Evolutionary conservation across 495 filamentous ascomycete species (phyloP), one percentile per base, ranked within the genome.

Genomic region (Penicillium ucsense): DNA sequence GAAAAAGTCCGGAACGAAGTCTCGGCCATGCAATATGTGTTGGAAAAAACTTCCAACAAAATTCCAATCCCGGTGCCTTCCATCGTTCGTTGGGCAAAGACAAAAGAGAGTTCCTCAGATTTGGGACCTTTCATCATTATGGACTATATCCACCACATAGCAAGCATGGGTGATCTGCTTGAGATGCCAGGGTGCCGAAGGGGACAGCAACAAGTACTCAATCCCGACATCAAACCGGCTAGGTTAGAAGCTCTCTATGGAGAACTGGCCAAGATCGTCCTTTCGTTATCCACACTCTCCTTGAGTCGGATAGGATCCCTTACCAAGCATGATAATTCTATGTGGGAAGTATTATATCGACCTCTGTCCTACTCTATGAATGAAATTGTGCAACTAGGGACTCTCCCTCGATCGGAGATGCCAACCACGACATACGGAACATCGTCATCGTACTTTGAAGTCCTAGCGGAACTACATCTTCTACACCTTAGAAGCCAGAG

Each of bases 1-100:
- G 64, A 65, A 31, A 68, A 69, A 47, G 41, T 70, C 10, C 48
- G 35, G 5, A 64, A 67, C 52, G 71, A 75, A 38, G 66, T 60
- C 4, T 59, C 68, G n/a, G n/a, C n/a, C n/a, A n/a, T n/a, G n/a
- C n/a, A n/a, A n/a, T n/a, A n/a, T n/a, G n/a, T n/a, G n/a, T n/a
- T n/a, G n/a, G n/a, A n/a, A n/a, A n/a, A n/a, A n/a, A n/a, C n/a
- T n/a, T n/a, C n/a, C n/a, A n/a, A n/a, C n/a, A n/a, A n/a, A n/a
- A n/a, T n/a, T n/a, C n/a, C n/a, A n/a, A n/a, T n/a, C n/a, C n/a
- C n/a, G n/a, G n/a, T n/a, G n/a, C n/a, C n/a, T n/a, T n/a, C n/a
- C n/a, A n/a, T n/a, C n/a, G n/a, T n/a, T n/a, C n/a, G n/a, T n/a
- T n/a, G n/a, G n/a, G n/a, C n/a, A n/a, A n/a, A n/a, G n/a, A n/a